Percentiles rank a stretch among this genome's conserved stretches.
Evolutionary conservation across 345 rosid species (phyloP).

Genomic region (Eucalyptus marginata): DNA sequence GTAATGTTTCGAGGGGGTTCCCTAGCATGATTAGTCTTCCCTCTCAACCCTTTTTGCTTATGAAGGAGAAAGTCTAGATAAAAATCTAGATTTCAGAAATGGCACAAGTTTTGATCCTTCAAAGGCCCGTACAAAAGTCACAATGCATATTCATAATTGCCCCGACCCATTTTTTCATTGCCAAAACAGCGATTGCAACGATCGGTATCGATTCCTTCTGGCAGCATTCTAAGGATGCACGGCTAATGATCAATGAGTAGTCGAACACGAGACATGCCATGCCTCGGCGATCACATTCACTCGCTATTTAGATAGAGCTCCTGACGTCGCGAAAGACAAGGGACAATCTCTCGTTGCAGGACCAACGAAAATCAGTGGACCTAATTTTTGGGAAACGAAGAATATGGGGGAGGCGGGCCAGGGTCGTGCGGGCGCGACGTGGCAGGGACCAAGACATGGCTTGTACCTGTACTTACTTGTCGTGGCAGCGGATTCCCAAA

Average conservation of each 20-base stretch:
- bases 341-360: accelerated
- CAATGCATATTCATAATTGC: accelerated
- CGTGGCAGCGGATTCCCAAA: background rate
- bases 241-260: too few species aligned
- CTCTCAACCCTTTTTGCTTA: background rate
- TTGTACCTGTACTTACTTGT: background rate
- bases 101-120: background rate
- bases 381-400: background rate
- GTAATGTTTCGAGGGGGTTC: background rate
- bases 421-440: background rate
- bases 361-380: background rate
- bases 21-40: background rate
- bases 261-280: too few species aligned
- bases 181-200: accelerated
- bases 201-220: accelerated
- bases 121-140: background rate
- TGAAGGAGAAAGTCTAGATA: background rate
- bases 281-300: background rate
- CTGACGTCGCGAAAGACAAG: background rate
- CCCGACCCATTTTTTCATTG: accelerated
- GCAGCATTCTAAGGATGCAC: accelerated
- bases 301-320: background rate
- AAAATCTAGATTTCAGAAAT: background rate
- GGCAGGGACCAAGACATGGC: background rate
- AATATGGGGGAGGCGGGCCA: background rate